phyloP scores from a whole-genome alignment of 139 green algal species.

The Nannochloris sp. region DNA sequence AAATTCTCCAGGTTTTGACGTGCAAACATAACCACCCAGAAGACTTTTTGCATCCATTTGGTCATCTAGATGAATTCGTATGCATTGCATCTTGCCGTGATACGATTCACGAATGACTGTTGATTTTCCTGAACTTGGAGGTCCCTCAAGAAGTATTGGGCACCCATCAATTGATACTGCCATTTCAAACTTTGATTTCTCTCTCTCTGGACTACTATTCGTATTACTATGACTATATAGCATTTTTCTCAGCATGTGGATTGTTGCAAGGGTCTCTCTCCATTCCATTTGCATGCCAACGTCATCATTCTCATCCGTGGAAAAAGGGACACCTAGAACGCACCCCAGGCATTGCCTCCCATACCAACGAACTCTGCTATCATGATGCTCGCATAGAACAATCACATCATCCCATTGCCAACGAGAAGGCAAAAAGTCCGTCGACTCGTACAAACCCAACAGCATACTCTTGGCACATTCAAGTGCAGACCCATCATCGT shows the following conservation, averaged over 20 bases:
- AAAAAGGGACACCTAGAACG: neutral
- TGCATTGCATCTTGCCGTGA: conserved; percentile 38
- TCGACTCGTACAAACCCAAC: too few relatives aligned
- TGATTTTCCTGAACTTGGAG: neutral
- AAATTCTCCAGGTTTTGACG: conserved; percentile 86
- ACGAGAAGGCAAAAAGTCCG: too few relatives aligned
- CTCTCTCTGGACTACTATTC: too few relatives aligned
- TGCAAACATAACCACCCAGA: conserved; percentile 89
- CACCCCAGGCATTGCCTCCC: neutral
- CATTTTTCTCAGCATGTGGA: too few relatives aligned
- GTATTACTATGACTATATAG: too few relatives aligned
- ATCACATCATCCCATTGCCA: neutral
- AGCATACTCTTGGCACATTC: too few relatives aligned
- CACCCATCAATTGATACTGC: too few relatives aligned
- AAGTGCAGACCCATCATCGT: too few relatives aligned
- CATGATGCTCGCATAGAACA: neutral
- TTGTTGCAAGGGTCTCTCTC: too few relatives aligned
- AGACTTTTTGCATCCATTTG: conserved; percentile 93
- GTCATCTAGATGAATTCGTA: conserved; percentile 83
- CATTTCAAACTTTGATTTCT: too few relatives aligned
- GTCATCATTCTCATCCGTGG: neutral
- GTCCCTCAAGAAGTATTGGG: neutral
- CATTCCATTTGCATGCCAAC: neutral
- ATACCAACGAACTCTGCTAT: conserved; percentile 1
- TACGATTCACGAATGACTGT: neutral